Percentiles rank a stretch among this genome's conserved stretches.
Conservation (phyloP, 2,329 filamentous ascomycete genomes). For the Nemania sp. region DNA sequence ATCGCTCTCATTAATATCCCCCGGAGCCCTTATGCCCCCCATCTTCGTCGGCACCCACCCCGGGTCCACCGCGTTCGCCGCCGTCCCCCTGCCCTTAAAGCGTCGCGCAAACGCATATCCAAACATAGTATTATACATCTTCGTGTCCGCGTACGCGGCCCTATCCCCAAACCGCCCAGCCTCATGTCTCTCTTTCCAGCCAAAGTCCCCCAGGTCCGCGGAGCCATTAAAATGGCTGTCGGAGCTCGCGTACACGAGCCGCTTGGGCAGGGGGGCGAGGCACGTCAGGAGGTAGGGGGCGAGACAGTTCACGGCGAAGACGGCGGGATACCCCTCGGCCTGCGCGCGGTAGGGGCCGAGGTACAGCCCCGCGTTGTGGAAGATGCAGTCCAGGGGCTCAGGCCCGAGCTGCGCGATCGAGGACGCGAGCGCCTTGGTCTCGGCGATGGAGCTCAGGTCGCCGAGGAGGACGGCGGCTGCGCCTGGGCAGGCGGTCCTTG, state of each 20-base stretch:
- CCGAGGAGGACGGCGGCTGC: conserved; percentile 64
- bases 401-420: conserved; percentile 61
- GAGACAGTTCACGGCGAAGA: conserved; percentile 67
- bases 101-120: conserved; percentile 64
- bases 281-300: conserved; percentile 69
- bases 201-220: conserved; percentile 50
- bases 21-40: conserved; percentile 61
- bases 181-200: conserved; percentile 43
- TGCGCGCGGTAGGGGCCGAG: conserved; percentile 52
- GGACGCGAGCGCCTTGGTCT: conserved; percentile 63
- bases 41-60: conserved; percentile 68
- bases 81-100: conserved; percentile 54
- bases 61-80: conserved; percentile 62
- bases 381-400: conserved; percentile 64
- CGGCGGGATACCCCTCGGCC: conserved; percentile 56
- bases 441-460: conserved; percentile 63
- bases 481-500: conserved; percentile 60
- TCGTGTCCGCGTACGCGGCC: conserved; percentile 62
- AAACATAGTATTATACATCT: conserved; percentile 68
- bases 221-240: conserved; percentile 60
- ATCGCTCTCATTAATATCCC: conserved; percentile 58
- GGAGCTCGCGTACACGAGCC: conserved; percentile 64
- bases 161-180: conserved; percentile 14
- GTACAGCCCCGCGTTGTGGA: conserved; percentile 68
- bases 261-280: conserved; percentile 58